Evolutionary conservation across 495 filamentous ascomycete species (phyloP).

Genomic region (Astrothelium subdiscretum): DNA sequence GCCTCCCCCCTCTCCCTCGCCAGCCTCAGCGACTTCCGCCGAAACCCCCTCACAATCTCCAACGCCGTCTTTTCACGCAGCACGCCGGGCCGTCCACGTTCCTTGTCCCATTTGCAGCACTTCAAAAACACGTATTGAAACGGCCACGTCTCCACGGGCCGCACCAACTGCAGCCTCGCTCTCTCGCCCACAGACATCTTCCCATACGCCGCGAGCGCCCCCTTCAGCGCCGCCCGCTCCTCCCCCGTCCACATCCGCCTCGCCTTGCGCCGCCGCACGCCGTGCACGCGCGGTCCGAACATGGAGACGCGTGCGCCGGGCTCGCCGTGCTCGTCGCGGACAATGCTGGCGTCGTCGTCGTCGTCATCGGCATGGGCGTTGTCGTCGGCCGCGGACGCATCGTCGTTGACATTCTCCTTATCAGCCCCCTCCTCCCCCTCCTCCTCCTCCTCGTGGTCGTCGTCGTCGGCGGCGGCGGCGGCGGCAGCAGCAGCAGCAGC

Average conservation of each 20-base stretch:
- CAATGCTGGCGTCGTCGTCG: constrained; percentile 11
- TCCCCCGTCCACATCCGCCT: constrained; percentile 11
- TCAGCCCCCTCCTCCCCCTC: constrained; percentile 3
- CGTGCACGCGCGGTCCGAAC: background rate
- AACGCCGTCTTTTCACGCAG: background rate
- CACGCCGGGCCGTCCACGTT: background rate
- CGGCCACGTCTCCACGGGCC: constrained; percentile 11
- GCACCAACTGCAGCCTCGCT: background rate
- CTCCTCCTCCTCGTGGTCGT: background rate
- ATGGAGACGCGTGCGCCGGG: constrained; percentile 18
- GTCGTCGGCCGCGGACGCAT: background rate
- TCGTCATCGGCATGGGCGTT: background rate
- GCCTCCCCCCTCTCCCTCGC: constrained; percentile 6
- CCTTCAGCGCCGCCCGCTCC: constrained; percentile 12
- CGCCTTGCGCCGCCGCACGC: background rate
- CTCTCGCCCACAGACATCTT: constrained; percentile 3
- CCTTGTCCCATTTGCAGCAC: constrained; percentile 13
- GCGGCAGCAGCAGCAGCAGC: background rate
- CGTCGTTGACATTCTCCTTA: background rate
- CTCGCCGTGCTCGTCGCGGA: constrained; percentile 15
- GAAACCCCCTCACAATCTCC: constrained; percentile 21
- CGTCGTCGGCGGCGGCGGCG: constrained; percentile 2
- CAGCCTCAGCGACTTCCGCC: constrained; percentile 6
- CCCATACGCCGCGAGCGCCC: constrained; percentile 16
- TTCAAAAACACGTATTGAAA: constrained; percentile 19